Conservation (phyloP, 2,329 filamentous ascomycete species). For the Huntiella moniliformis region DNA sequence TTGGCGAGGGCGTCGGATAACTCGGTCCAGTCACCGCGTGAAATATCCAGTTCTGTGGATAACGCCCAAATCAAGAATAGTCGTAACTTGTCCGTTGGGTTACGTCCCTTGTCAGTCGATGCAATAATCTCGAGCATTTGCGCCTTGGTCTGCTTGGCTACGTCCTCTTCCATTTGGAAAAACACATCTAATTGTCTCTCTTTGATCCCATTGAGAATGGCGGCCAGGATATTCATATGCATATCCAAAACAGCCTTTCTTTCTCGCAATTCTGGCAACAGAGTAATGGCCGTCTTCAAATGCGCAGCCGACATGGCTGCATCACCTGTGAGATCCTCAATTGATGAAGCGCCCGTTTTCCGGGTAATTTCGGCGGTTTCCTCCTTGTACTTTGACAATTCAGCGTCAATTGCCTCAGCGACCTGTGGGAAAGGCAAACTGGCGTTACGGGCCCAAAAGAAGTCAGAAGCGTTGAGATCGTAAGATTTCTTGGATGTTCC, state of each 20-base stretch:
- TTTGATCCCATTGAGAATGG: conserved; percentile 61
- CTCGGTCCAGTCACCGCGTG: conserved; percentile 60
- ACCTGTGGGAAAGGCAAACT: conserved; percentile 84
- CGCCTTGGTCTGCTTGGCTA: conserved; percentile 75
- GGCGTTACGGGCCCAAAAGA: conserved; percentile 92
- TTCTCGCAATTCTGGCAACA: conserved; percentile 79
- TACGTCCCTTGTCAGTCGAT: conserved; percentile 60
- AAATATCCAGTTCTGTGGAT: conserved; percentile 78
- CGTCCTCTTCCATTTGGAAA: conserved; percentile 85
- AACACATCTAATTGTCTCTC: conserved; percentile 89
- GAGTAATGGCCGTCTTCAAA: conserved; percentile 83
- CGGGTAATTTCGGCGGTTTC: conserved; percentile 87
- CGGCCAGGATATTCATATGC: conserved; percentile 72
- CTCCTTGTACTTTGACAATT: conserved; percentile 86
- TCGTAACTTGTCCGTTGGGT: conserved; percentile 75
- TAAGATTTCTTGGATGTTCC: conserved; percentile 74
- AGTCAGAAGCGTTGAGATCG: conserved; percentile 75
- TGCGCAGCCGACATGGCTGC: conserved; percentile 80
- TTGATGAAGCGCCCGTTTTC: conserved; percentile 79
- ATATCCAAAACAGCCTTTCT: conserved; percentile 87
- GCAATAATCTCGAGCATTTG: conserved; percentile 79
- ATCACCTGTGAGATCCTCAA: conserved; percentile 85
- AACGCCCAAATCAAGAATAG: conserved; percentile 96
- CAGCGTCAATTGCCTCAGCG: conserved; percentile 85
- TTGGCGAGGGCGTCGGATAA: conserved; percentile 70